These are phyloP conservation scores for Pyrenochaeta sp. DNA, from an alignment of 2,329 filamentous ascomycete species.

Conservation along the genomic window DNA sequence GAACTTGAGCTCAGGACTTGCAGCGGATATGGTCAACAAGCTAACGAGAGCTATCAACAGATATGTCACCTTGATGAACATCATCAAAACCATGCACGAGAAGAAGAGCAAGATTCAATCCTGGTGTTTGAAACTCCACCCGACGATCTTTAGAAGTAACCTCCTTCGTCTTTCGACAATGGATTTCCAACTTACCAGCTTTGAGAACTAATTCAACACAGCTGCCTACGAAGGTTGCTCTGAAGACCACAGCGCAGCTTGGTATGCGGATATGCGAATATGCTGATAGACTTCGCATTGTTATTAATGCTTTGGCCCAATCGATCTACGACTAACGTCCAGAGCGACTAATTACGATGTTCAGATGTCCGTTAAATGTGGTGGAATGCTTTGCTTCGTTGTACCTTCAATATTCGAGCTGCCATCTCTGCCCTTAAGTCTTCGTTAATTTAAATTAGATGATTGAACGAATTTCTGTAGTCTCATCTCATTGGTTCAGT, in stretches of 20 bases:
- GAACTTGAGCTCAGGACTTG: background rate
- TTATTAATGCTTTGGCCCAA: background rate
- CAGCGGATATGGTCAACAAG: background rate
- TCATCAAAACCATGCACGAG: background rate
- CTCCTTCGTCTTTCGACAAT: background rate
- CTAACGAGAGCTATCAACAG: background rate
- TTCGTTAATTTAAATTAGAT: too few species aligned
- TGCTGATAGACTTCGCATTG: background rate
- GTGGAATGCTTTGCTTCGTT: background rate
- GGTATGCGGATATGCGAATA: background rate
- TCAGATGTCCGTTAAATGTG: background rate
- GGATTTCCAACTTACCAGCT: background rate
- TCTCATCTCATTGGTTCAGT: too few species aligned
- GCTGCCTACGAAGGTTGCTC: background rate
- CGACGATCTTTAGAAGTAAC: background rate
- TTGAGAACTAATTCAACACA: too few species aligned
- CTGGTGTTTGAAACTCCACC: slow-evolving; percentile 17
- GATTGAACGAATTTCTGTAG: too few species aligned
- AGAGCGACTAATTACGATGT: background rate
- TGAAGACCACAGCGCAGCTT: background rate
- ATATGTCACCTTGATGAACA: background rate
- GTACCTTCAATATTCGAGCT: too few species aligned
- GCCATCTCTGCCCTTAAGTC: too few species aligned
- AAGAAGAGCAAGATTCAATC: slow-evolving; percentile 2
- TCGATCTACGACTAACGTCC: slow-evolving; percentile 3